Conservation (phyloP, 2,329 filamentous ascomycete species). For the Colletotrichum destructivum region DNA sequence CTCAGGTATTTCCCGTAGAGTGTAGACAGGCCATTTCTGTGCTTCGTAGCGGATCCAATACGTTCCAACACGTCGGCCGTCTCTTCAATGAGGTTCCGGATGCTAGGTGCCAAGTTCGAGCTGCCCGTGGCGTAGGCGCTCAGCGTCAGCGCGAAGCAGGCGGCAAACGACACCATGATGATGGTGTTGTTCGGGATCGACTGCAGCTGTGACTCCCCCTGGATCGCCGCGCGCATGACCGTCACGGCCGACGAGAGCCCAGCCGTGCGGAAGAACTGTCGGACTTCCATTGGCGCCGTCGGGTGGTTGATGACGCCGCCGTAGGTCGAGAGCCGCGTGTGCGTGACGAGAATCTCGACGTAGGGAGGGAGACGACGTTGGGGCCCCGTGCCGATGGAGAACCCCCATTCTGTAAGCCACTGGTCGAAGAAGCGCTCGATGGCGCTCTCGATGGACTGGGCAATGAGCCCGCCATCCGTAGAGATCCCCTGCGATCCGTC, state of each 20-base stretch:
- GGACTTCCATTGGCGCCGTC: constrained; percentile 78
- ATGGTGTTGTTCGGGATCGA: constrained; percentile 86
- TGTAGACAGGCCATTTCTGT: constrained; percentile 76
- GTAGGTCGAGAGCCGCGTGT: constrained; percentile 82
- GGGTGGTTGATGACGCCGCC: constrained; percentile 82
- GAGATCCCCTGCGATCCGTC: constrained; percentile 67
- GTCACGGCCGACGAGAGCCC: constrained; percentile 81
- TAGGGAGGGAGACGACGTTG: constrained; percentile 77
- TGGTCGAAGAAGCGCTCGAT: constrained; percentile 77
- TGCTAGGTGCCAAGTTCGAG: constrained; percentile 73
- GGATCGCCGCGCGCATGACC: constrained; percentile 80
- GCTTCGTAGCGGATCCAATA: constrained; percentile 75
- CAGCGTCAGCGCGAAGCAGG: constrained; percentile 77
- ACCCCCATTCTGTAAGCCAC: constrained; percentile 76
- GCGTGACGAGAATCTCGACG: constrained; percentile 81
- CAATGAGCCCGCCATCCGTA: constrained; percentile 67
- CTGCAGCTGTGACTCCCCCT: constrained; percentile 77
- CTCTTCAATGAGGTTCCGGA: constrained; percentile 76
- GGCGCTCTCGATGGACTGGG: constrained; percentile 70
- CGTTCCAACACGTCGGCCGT: constrained; percentile 78
- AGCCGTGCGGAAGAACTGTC: constrained; percentile 80
- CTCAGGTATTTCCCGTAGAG: constrained; percentile 64
- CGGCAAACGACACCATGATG: constrained; percentile 84
- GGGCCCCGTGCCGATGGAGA: constrained; percentile 69
- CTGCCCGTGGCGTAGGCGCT: constrained; percentile 71